Evolutionary conservation across 805 yeast genomes (phyloP), one percentile per base, ranked within the genome.

Genomic region (Spencermartinsiella europaea): DNA sequence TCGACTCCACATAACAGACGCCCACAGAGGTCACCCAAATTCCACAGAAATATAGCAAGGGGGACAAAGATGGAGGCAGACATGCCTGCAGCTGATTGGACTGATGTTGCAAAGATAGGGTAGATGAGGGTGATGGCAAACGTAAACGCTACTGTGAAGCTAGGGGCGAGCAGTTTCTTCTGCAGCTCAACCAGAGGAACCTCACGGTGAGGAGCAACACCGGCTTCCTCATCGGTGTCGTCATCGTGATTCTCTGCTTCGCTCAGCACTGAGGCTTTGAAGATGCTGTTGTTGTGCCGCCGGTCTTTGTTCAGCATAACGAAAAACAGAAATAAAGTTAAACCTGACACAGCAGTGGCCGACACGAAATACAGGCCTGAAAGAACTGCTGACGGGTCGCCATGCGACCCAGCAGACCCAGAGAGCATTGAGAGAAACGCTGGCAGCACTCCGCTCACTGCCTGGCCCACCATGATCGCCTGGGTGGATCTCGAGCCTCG

Each of bases 381-480:
- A 3, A 42, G 44, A 10, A 46, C 8, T 7, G 53, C 34, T 5
- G 50, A 44, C 10, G 46, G 31, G 31, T 25, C 31, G 12, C 31
- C 12, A 25, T 12, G 10, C 5, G 46, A 16, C 3, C 44, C 45
- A 15, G 68, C 39, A 43, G 76, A 57, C 21, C 78, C 79, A 8
- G 84, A 76, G 8, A 75, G 49, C 50, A 80, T 81, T 55, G 79
- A 75, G 12, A 84, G 81, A 16, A 85, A 61, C 0, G 96, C 80
- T 1, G 99, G 98, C 31, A 91, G 68, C 0, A 93, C 95, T 1
- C 99, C 99, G 0, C 97, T 88, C 15, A 91, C 69, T 0, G 95
- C 96, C 64, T 91, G 96, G 1, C 99, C 99, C 2, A 90, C 90
- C 84, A 93, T 86, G 1, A 84, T 84, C 0, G 85, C 95, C 59